Percentiles rank a stretch among this genome's conserved stretches.
Evolutionary conservation across 2,329 filamentous ascomycete genomes (phyloP).

Genomic region (Neonectria neomacrospora): DNA sequence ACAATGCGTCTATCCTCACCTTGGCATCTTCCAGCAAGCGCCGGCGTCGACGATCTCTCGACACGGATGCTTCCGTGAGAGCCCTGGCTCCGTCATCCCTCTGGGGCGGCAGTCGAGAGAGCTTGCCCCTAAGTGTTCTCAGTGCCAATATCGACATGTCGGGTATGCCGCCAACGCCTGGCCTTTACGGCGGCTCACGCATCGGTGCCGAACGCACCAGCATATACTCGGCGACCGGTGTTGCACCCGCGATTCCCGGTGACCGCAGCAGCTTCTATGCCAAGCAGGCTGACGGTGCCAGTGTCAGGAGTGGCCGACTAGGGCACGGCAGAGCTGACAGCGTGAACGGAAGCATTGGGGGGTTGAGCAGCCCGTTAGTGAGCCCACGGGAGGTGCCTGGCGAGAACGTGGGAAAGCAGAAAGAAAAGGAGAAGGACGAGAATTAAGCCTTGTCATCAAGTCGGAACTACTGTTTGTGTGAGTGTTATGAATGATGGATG

Average conservation of each 20-base stretch:
- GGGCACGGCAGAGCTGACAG: conserved; percentile 87
- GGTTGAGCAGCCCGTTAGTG: conserved; percentile 69
- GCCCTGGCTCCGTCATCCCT: conserved; percentile 85
- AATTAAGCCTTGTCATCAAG: conserved; percentile 24
- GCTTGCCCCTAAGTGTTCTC: conserved; percentile 80
- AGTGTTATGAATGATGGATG: conserved; percentile 35
- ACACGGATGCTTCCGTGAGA: conserved; percentile 86
- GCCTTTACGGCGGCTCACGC: conserved; percentile 62
- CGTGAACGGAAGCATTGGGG: conserved; percentile 78
- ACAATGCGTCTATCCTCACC: conserved; percentile 88
- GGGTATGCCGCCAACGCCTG: conserved; percentile 58
- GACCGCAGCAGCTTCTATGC: conserved; percentile 87
- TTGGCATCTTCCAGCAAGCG: conserved; percentile 85
- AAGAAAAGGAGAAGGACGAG: conserved; percentile 46
- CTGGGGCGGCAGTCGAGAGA: conserved; percentile 84
- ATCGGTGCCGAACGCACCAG: conserved; percentile 74
- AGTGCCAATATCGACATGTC: conserved; percentile 73
- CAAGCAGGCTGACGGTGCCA: conserved; percentile 76
- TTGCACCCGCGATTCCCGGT: conserved; percentile 72
- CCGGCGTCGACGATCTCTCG: conserved; percentile 79
- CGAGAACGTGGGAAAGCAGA: conserved; percentile 48
- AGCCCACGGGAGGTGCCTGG: conserved; percentile 62
- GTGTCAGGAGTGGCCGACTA: conserved; percentile 79
- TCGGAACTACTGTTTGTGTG: conserved; percentile 24
- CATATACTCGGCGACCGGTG: conserved; percentile 81